phyloP scores from a whole-genome alignment of 2,329 filamentous ascomycete species.

The Penicillium paneum region DNA sequence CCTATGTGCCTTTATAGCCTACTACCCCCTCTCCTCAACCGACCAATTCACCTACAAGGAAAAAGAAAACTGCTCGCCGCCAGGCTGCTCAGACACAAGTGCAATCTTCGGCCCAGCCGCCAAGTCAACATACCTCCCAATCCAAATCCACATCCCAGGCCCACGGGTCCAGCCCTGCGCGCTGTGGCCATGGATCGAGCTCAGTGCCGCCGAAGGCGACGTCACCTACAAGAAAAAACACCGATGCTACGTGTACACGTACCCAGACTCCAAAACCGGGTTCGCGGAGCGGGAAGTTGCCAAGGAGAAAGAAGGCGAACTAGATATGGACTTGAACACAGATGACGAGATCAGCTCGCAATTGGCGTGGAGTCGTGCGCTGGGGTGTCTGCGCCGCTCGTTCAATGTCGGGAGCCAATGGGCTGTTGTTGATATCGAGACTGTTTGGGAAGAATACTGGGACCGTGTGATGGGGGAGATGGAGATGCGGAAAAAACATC shows the following conservation, averaged over 20 bases:
- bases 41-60: conserved; percentile 4
- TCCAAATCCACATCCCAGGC: conserved; percentile 57
- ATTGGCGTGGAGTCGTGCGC: conserved; percentile 63
- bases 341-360: conserved; percentile 50
- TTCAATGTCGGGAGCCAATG: conserved; percentile 47
- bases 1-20: conserved; percentile 57
- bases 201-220: conserved; percentile 25
- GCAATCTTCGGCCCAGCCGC: conserved; percentile 34
- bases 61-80: conserved; percentile 30
- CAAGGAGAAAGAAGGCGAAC: conserved; percentile 48
- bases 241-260: conserved; percentile 47
- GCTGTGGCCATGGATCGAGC: conserved; percentile 22
- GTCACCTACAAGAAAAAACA: conserved; percentile 31
- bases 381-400: conserved; percentile 57
- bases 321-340: not conserved
- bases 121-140: conserved; percentile 35
- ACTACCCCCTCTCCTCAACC: conserved; percentile 47
- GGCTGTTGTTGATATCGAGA: conserved; percentile 36
- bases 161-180: conserved; percentile 13
- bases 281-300: conserved; percentile 66
- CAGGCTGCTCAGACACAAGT: conserved; percentile 22
- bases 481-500: conserved; percentile 18
- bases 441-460: conserved; percentile 41
- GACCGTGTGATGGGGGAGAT: conserved; percentile 21
- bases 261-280: conserved; percentile 55